Evolutionary conservation across 805 yeast genomes (phyloP).

Genomic region (Zygoascus flipseniorum): DNA sequence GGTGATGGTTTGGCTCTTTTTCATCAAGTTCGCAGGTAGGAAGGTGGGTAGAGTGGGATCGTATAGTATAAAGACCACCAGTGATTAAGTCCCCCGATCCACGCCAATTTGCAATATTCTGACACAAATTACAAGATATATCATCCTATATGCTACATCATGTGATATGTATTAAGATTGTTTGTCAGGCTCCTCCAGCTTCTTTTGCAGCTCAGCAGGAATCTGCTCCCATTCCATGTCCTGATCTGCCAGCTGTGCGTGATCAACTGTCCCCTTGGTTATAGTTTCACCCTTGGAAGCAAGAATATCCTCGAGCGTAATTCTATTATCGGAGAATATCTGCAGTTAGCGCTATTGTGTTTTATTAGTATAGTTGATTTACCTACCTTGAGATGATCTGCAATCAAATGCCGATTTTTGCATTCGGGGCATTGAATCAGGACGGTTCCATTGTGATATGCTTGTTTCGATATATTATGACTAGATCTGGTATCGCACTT

Average conservation of each 20-base stretch:
- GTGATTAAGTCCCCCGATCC: too few species aligned
- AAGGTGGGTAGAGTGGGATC: neutral
- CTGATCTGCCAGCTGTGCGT: constrained; percentile 7
- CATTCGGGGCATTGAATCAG: constrained; percentile 90
- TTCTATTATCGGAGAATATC: constrained; percentile 69
- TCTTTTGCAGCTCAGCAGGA: constrained; percentile 7
- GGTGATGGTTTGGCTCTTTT: neutral
- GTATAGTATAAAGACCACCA: too few species aligned
- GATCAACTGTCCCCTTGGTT: constrained; percentile 29
- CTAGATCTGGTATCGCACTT: constrained; percentile 75
- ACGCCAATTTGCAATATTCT: too few species aligned
- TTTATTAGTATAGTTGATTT: constrained; percentile 12
- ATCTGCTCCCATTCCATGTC: constrained; percentile 26
- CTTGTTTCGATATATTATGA: constrained; percentile 88
- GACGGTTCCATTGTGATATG: constrained; percentile 80
- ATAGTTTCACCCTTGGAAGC: constrained; percentile 69
- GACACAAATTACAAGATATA: too few species aligned
- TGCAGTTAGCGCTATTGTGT: neutral
- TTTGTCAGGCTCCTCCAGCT: neutral
- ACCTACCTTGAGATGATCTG: constrained; percentile 62
- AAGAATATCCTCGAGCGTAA: constrained; percentile 74
- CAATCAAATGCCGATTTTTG: constrained; percentile 77
- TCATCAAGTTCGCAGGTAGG: constrained; percentile 1
- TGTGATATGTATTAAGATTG: too few species aligned
- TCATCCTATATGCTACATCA: too few species aligned